phyloP scores from a whole-genome alignment of 225 moss, liverwort and hornwort species.

The Antitrichia curtipendula region DNA sequence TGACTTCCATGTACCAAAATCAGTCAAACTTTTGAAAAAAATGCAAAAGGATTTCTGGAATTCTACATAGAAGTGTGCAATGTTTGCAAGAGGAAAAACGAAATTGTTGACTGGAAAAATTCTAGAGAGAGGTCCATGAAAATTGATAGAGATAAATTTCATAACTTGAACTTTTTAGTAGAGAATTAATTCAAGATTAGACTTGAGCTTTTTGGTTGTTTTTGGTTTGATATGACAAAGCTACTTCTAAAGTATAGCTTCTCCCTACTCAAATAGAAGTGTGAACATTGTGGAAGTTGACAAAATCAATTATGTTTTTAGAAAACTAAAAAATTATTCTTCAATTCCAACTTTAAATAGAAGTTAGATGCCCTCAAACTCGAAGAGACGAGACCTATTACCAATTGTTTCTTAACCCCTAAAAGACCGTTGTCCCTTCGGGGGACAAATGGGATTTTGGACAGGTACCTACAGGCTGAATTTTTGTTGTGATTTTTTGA shows the following conservation, averaged over 20 bases:
- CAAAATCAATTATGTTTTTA: background rate
- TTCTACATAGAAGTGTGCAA: too few relatives aligned
- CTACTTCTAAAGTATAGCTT: background rate
- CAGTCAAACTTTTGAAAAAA: background rate
- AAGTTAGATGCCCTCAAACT: too few relatives aligned
- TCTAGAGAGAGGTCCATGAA: background rate
- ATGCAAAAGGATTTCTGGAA: too few relatives aligned
- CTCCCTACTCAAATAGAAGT: background rate
- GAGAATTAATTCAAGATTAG: too few relatives aligned
- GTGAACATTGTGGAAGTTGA: background rate
- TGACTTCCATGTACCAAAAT: fast-evolving
- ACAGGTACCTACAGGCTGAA: too few relatives aligned
- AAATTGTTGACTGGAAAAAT: fast-evolving
- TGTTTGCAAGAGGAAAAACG: fast-evolving
- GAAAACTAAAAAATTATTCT: background rate
- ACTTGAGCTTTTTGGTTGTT: background rate
- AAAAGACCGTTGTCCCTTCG: too few relatives aligned
- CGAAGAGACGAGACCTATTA: too few relatives aligned
- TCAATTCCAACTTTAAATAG: fast-evolving
- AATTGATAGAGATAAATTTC: too few relatives aligned
- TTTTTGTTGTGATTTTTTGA: too few relatives aligned
- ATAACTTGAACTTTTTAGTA: too few relatives aligned
- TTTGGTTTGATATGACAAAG: background rate
- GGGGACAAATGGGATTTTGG: too few relatives aligned
- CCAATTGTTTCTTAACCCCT: too few relatives aligned